Base-by-base conservation (phyloP, 371 early-diverging fungal genomes). In the Apophysomyces ossiformis region DNA sequence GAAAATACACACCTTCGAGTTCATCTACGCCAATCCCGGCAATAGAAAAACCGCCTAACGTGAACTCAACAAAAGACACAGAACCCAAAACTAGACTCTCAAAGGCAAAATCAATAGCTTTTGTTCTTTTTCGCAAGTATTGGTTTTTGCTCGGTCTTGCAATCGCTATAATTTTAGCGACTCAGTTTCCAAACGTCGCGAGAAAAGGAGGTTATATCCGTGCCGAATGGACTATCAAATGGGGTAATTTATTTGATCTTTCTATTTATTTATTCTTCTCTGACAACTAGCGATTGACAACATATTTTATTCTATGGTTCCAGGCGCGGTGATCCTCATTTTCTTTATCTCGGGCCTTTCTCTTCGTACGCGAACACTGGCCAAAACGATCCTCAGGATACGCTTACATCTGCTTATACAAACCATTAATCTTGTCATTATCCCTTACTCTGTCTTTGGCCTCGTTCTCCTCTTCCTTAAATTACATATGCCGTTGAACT, bases 281-380 rank as follows among this genome's bases (percentile, higher is more conserved):
- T 37, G 9, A n/a, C 41, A 12, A 47, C 32, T 26, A 3, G 32
- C 2, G 32, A 41, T 37, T 47, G 37, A 37, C 58, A 56, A 35
- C 61, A 61, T 45, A 16, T 37, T 16, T 60, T 56, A 37, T 67
- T 26, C 1, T 26, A 26, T 26, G 32, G 26, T 46, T 62, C 4
- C 61, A 76, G 76, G 84, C 18, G 81, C 80, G 56, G 88, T 88
- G 9, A 75, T 82, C 60, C 63, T 89, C 56, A 87, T 89, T 64
- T 90, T 90, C 75, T 73, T 90, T 39, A 74, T 89, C 46, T 87
- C 89, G 7, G 91, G 91, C 5, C 70, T 90, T 38, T 82, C 85
- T 0, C 77, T 90, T 47, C 86, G 88, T 57, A 82, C 88, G 18
- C 69, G 71, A 58, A 87, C 85, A 35, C 75, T 90, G n/a, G 65